phyloP scores from a whole-genome alignment of 2,329 filamentous ascomycete genomes.

The Arthrobotrys megalospora region DNA sequence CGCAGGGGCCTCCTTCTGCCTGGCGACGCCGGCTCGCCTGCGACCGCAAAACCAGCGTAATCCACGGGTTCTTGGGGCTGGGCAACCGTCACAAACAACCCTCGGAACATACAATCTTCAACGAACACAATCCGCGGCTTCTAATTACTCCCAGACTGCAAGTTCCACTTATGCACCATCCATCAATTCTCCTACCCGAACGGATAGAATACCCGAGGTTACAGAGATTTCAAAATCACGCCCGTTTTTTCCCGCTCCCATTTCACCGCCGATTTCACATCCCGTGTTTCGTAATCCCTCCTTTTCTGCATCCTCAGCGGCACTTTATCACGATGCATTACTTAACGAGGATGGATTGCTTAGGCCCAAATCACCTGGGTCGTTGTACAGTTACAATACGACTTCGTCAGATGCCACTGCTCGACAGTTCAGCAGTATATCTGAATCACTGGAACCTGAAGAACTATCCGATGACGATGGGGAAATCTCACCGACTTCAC shows the following conservation, averaged over 20 bases:
- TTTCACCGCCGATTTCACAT: constrained; percentile 59
- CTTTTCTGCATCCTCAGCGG: constrained; percentile 59
- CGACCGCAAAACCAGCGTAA: constrained; percentile 63
- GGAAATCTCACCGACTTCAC: constrained; percentile 59
- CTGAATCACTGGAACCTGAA: constrained; percentile 54
- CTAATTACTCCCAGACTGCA: constrained; percentile 46
- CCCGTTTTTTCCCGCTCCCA: constrained; percentile 59
- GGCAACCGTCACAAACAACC: constrained; percentile 49
- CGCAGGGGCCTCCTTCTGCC: constrained; percentile 63
- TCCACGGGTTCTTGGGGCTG: constrained; percentile 51
- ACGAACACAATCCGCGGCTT: constrained; percentile 46
- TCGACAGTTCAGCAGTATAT: constrained; percentile 49
- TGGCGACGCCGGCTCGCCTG: constrained; percentile 64
- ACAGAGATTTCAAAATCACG: constrained; percentile 56
- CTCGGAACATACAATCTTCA: constrained; percentile 55
- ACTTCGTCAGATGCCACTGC: constrained; percentile 49
- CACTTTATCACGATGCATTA: constrained; percentile 59
- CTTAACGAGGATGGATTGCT: constrained; percentile 52
- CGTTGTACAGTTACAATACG: constrained; percentile 53
- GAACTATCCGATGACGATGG: constrained; percentile 58
- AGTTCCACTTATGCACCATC: constrained; percentile 43
- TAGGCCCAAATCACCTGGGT: constrained; percentile 47
- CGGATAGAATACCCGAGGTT: constrained; percentile 60
- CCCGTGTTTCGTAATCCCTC: constrained; percentile 61
- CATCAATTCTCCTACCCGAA: constrained; percentile 47